Base-by-base conservation (phyloP, 2,329 filamentous ascomycete species). In the Aspergillus proliferans region DNA sequence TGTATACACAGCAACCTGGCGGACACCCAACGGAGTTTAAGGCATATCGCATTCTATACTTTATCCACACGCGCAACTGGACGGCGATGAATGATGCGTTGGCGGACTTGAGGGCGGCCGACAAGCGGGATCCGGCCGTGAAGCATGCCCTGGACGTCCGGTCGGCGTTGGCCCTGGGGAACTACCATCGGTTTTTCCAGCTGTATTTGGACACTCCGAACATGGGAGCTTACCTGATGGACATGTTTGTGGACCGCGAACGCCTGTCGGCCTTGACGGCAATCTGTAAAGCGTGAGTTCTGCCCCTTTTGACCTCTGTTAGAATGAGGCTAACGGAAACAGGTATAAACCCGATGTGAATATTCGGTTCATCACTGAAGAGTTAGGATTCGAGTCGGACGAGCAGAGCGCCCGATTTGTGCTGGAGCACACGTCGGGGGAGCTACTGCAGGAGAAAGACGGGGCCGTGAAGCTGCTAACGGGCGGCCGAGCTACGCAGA, bases 1-100 rank as follows among this genome's bases (percentile, higher is more conserved):
- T 98, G 64, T 97, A 98, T 74, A 82, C 83, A 70, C 82, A 88
- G 75, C 87, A 88, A 59, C 76, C 95, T 68, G 88, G 88, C 66
- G 93, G 92, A 63, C 90, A 91, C 71, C 84, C 88, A 66, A 85
- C 88, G 75, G 93, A 98, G 73, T 98, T 98, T 76, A 93, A 93
- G 82, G 93, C 92, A 57, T 98, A 98, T 79, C 92, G 93, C 82
- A 96, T 98, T 74, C 80, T 98, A 69, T 98, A 98, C 82, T 95
- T 95, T 77, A 93, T 98, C 73, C 91, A 97, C 73, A 97, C 93
- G 64, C 91, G 90, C 80, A 98, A 97, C 76, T 90, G 89, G 75
- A 91, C 88, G 73, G 91, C 92, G 73, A 86, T 98, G 81, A 97
- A 96, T 80, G 90, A 97, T 80, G 85, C 92, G 67, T 82, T 98